Evolutionary conservation across 164 flowering plant species (phyloP), one percentile per base, ranked within the genome.

Genomic region (Vitis rotundifolia): DNA sequence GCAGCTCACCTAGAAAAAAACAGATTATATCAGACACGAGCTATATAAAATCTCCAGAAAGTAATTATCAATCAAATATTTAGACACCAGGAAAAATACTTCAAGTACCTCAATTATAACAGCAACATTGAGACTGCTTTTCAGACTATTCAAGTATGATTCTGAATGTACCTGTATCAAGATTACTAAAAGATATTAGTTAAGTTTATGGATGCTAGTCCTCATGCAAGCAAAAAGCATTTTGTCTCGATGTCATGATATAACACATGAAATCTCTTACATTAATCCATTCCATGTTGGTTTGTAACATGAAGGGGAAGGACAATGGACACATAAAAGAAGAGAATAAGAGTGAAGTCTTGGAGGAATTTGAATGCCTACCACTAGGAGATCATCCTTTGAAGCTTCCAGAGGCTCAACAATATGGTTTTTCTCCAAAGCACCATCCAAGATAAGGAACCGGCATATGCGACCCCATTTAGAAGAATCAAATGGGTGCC

Each of bases 401-500:
- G 94, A 86, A 78, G 99, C 98, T 87, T 93, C 97, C 29, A 74
- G n/a, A 68, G 99, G 98, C 79, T 91, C 92, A 73, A 91, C 88
- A 61, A 89, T 79, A 60, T 67, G 66, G 2, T 77, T 78, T 75
- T 83, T 85, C 50, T 81, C 86, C 74, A 95, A 68, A 67, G 83
- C 79, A 70, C 87, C 84, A 73, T 81, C 90, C 0, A 58, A 55
- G 31, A 77, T 69, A 18, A 93, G 91, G 70, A 90, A 93, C 55
- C 61, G 74, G 67, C 96, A 91, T 60, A 95, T 80, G 6, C 93
- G 94, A 37, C 97, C 94, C 99, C 99, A 95, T 79, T 95, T 95
- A 22, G 90, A 84, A 60, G 99, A 90, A 82, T 95, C 99, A 86
- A 95, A 95, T 10, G 98, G 98, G 65, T 95, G 99, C 88, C 99